A percentile compares a stretch with the other conserved stretches of the same genome.
phyloP scores from a whole-genome alignment of 2,329 filamentous ascomycete species.

The Paecilomyces sp. region DNA sequence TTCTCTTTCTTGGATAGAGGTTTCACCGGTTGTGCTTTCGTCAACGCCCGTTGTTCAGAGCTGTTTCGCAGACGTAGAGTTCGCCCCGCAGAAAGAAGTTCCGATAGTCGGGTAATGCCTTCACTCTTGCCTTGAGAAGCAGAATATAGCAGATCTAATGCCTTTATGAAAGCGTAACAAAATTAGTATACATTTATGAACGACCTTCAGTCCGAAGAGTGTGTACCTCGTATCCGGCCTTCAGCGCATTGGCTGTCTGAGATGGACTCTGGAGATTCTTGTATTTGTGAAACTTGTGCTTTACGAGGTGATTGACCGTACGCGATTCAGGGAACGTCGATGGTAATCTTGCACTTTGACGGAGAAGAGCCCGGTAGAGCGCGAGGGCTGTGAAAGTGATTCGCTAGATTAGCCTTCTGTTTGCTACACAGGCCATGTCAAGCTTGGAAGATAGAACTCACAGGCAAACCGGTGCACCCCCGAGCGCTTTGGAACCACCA shows the following conservation, averaged over 20 bases:
- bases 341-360: conserved; percentile 30
- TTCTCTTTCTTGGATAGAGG: conserved; percentile 14
- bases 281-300: conserved; percentile 31
- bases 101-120: conserved; percentile 15
- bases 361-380: conserved; percentile 39
- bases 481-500: conserved; percentile 25
- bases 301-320: conserved; percentile 22
- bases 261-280: conserved; percentile 31
- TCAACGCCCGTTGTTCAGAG: conserved; percentile 12
- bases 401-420: not conserved
- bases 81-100: conserved; percentile 19
- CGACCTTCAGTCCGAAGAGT: not conserved
- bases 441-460: conserved; percentile 13
- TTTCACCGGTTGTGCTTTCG: conserved; percentile 11
- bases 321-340: conserved; percentile 12
- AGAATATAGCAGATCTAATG: conserved; percentile 30
- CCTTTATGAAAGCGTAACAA: conserved; percentile 13
- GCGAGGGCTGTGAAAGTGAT: conserved; percentile 27
- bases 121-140: conserved; percentile 20
- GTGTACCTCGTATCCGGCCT: conserved; percentile 35
- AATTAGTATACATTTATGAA: not conserved
- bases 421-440: not conserved
- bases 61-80: conserved; percentile 13
- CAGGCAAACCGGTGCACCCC: conserved; percentile 39
- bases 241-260: conserved; percentile 30